Conservation (phyloP, 2,329 filamentous ascomycete genomes). For the Fusarium sororula region DNA sequence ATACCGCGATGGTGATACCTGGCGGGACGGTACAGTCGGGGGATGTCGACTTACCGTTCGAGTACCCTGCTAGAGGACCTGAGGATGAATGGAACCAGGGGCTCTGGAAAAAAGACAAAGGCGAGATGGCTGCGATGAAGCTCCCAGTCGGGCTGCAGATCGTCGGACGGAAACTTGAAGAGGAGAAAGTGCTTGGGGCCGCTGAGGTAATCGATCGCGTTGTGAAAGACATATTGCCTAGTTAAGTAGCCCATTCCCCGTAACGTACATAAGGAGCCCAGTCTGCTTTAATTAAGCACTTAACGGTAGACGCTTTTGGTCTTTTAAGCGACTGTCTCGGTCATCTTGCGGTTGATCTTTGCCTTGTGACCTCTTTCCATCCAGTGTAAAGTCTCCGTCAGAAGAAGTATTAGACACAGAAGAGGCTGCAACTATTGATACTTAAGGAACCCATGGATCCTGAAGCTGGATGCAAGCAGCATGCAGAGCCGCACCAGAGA, state of each 20-base stretch:
- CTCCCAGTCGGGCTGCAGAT: neutral
- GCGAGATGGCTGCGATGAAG: neutral
- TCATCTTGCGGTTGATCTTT: too few relatives aligned
- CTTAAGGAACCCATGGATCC: accelerated
- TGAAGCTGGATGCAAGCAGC: too few relatives aligned
- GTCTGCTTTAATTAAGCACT: too few relatives aligned
- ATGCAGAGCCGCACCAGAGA: too few relatives aligned
- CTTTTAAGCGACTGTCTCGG: too few relatives aligned
- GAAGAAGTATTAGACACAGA: too few relatives aligned
- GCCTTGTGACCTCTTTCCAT: too few relatives aligned
- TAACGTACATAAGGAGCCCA: neutral
- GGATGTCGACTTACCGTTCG: neutral
- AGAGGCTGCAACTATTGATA: too few relatives aligned
- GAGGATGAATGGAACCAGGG: neutral
- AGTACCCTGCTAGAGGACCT: neutral
- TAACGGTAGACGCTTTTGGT: too few relatives aligned
- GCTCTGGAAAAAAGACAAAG: neutral
- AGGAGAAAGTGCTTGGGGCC: neutral
- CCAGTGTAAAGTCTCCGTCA: too few relatives aligned
- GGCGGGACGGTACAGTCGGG: neutral
- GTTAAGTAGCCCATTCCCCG: neutral
- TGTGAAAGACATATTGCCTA: neutral
- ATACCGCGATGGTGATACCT: neutral
- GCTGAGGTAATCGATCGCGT: neutral
- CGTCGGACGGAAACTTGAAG: neutral